Evolutionary conservation across 2,329 filamentous ascomycete species (phyloP), one percentile per base, ranked within the genome.

Genomic region (Aspergillus floridensis): DNA sequence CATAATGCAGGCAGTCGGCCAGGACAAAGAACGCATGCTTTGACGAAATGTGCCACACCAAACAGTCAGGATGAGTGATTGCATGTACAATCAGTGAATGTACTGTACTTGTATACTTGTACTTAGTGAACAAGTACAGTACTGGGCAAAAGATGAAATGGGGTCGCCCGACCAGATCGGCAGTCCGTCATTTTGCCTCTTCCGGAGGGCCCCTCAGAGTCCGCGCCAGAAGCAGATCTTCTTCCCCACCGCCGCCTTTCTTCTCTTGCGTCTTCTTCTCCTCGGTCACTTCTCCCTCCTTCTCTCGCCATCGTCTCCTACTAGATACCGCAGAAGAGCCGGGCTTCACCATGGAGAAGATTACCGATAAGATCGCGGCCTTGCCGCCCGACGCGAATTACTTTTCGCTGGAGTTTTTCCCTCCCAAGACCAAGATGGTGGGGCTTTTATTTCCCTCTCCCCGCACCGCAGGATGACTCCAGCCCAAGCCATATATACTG

Each of bases 401-500:
- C 82, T 96, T 96, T 79, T 98, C 95, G 51, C 88, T 98, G 77
- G 95, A 99, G 80, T 99, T 99, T 86, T 99, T 99, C 80, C 95
- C 95, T 66, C 95, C 95, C 64, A 99, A 98, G 82, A 99, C 95
- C 50, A 84, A 89, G 62, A 96, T 96, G 88, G 84, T 86, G 71
- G 69, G 77, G 69, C 70, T 66, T 66, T 22, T 48, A 44, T 47
- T 19, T 49, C 49, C 46, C 53, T 49, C 58, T 63, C 68, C 65
- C 66, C 69, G 70, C 72, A 67, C 41, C 47, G 31, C 21, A 48
- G 22, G 8, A 38, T 26, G 49, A 53, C n/a, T 29, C 35, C 29
- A 44, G 21, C 14, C 38, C 38, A 21, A 22, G 50, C 46, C 32
- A 35, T 3, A 29, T 29, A 62, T 26, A 49, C 53, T 52, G 38